Conservation (phyloP, 306 rosid species). For the Dryas drummondii region DNA sequence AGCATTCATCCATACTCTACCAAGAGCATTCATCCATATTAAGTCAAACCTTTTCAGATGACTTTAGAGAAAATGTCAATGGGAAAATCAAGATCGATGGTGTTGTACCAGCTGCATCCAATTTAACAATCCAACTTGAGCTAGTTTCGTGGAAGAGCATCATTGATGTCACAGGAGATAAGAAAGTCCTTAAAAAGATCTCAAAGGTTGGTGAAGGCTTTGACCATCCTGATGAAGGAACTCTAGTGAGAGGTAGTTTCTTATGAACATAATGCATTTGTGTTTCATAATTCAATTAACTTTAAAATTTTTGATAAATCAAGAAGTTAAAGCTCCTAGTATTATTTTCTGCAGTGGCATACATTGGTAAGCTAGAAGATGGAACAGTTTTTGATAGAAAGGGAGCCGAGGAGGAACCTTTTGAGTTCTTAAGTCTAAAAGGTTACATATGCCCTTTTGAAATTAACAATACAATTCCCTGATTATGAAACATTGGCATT, state of each 20-base stretch:
- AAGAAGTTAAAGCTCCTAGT: neutral
- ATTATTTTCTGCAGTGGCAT: slow-evolving; percentile 35
- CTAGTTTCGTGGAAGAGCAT: slow-evolving; percentile 61
- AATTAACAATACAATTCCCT: too few relatives aligned
- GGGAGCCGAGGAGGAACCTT: slow-evolving; percentile 60
- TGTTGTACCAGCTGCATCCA: slow-evolving; percentile 27
- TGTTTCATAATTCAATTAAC: too few relatives aligned
- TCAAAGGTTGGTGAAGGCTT: slow-evolving; percentile 48
- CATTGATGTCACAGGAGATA: slow-evolving; percentile 49
- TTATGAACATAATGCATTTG: neutral
- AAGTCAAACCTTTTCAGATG: slow-evolving; percentile 39
- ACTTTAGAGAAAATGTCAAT: slow-evolving; percentile 28
- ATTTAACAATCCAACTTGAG: slow-evolving; percentile 40
- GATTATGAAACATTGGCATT: too few relatives aligned
- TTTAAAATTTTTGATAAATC: too few relatives aligned
- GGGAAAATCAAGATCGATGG: slow-evolving; percentile 21
- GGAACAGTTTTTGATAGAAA: slow-evolving; percentile 47
- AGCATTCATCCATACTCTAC: too few relatives aligned
- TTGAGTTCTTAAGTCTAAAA: slow-evolving; percentile 51
- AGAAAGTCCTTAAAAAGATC: slow-evolving; percentile 53
- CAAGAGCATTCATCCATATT: too few relatives aligned
- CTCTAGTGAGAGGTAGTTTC: slow-evolving; percentile 54
- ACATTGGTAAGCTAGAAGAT: slow-evolving; percentile 48
- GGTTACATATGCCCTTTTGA: slow-evolving; percentile 23
- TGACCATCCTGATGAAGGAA: slow-evolving; percentile 62